Conservation (phyloP, 257 asterid species). For the Ballota nigra region DNA sequence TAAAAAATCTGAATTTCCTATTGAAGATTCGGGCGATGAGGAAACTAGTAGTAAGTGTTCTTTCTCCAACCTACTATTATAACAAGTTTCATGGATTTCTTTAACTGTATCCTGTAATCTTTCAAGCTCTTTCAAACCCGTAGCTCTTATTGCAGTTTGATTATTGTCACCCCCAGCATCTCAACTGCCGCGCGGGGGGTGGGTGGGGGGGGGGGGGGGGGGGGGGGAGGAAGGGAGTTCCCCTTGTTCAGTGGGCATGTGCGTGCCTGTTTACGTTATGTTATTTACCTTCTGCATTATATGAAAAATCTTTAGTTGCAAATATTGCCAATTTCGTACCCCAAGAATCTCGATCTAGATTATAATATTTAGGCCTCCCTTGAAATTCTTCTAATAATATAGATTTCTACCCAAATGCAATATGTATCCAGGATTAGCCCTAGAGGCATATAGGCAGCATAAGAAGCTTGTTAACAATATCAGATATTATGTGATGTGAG, state of each 20-base stretch:
- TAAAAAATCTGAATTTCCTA: constrained; percentile 60
- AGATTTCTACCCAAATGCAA: constrained; percentile 17
- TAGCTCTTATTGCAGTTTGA: background rate
- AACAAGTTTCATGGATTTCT: constrained; percentile 14
- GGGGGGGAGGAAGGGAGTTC: constrained; percentile 6
- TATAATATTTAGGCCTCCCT: background rate
- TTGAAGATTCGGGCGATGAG: constrained; percentile 60
- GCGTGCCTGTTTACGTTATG: background rate
- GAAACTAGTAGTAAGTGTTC: constrained; percentile 64
- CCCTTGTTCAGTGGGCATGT: background rate
- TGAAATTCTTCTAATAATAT: background rate
- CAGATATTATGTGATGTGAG: constrained; percentile 4
- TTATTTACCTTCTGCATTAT: background rate
- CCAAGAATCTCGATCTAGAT: background rate
- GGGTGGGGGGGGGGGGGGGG: no score
- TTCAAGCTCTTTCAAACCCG: background rate
- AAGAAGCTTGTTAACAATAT: constrained; percentile 1
- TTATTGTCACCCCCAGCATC: background rate
- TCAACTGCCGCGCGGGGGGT: no score
- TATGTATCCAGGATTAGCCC: background rate
- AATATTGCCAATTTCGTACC: background rate
- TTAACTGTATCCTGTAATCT: background rate
- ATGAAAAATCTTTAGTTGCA: constrained; percentile 6
- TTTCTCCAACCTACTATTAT: constrained; percentile 11
- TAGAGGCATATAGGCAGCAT: constrained; percentile 8